Conservation (phyloP, 352 stramenopile genomes). For the Phytophthora boehmeriae region DNA sequence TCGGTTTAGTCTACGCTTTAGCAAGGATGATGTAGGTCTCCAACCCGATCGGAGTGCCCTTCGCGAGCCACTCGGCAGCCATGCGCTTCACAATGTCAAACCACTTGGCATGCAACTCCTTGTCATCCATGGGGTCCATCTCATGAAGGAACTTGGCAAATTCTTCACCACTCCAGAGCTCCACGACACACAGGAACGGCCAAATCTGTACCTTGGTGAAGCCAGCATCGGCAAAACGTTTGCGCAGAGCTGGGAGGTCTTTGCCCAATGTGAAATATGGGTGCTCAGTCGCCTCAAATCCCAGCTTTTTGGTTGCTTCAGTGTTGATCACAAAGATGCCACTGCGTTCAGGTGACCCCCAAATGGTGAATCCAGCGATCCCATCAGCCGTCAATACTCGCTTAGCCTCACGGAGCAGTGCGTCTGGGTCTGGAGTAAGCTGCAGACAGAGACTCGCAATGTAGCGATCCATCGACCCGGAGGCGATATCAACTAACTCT, state of each 20-base stretch:
- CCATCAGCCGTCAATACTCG: conserved; percentile 46
- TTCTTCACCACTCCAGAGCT: conserved; percentile 51
- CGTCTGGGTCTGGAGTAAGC: conserved; percentile 52
- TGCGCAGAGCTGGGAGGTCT: conserved; percentile 41
- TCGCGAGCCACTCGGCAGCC: conserved; percentile 53
- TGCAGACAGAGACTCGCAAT: conserved; percentile 59
- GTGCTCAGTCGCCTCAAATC: conserved; percentile 39
- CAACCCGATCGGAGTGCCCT: conserved; percentile 54
- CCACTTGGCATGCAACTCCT: conserved; percentile 28
- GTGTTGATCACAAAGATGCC: conserved; percentile 39
- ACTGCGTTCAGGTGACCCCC: conserved; percentile 50
- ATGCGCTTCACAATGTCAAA: conserved; percentile 44
- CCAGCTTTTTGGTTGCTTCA: conserved; percentile 37
- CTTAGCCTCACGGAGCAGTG: conserved; percentile 47
- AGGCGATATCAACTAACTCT: conserved; percentile 38
- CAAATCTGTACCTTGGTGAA: conserved; percentile 51
- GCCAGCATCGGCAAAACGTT: conserved; percentile 34
- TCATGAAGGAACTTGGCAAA: conserved; percentile 47
- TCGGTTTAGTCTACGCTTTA: conserved; percentile 21
- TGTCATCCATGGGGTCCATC: conserved; percentile 34
- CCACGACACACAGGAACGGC: conserved; percentile 52
- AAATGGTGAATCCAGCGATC: conserved; percentile 63
- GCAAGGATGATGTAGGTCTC: conserved; percentile 64
- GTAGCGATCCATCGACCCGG: conserved; percentile 50
- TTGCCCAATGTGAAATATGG: conserved; percentile 53